A percentile compares a stretch with the other conserved stretches of the same genome.
Conservation (phyloP, 2,329 filamentous ascomycete genomes). For the Fusarium sp. region DNA sequence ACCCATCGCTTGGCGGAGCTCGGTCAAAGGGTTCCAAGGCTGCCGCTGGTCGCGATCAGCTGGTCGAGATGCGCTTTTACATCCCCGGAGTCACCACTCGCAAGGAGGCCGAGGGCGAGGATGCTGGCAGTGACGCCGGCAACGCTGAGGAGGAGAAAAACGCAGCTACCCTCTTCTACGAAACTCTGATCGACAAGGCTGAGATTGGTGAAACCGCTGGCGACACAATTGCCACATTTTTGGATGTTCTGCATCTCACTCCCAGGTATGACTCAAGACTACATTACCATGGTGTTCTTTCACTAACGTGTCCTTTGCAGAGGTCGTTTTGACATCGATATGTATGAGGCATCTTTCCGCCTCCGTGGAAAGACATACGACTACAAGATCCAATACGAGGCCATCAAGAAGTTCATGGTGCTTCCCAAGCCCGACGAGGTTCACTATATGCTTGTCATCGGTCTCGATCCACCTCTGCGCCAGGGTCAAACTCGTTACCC, state of each 20-base stretch:
- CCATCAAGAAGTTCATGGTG: conserved; percentile 99
- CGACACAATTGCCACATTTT: conserved; percentile 96
- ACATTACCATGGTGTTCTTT: neutral
- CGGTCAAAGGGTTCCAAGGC: conserved; percentile 87
- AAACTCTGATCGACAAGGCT: conserved; percentile 97
- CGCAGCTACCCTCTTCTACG: conserved; percentile 96
- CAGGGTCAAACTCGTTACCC: conserved; percentile 98
- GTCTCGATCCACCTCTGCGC: conserved; percentile 91
- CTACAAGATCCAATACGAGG: conserved; percentile 99
- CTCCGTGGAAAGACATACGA: conserved; percentile 99
- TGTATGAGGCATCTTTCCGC: conserved; percentile 98
- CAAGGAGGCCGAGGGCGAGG: conserved; percentile 76
- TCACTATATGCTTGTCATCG: conserved; percentile 94
- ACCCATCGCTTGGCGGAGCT: conserved; percentile 79
- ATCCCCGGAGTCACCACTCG: conserved; percentile 91
- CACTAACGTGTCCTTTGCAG: conserved; percentile 58
- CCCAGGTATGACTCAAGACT: conserved; percentile 71
- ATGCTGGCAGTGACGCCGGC: conserved; percentile 71
- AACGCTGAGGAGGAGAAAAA: conserved; percentile 80
- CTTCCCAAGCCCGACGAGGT: conserved; percentile 98
- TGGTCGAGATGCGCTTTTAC: conserved; percentile 99
- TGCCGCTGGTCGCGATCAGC: conserved; percentile 87
- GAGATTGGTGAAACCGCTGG: conserved; percentile 99
- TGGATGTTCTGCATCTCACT: conserved; percentile 96
- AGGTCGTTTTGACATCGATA: conserved; percentile 99